Conservation (phyloP, 2,329 filamentous ascomycete genomes). For the Ophiocordyceps polyrhachis-furcata region DNA sequence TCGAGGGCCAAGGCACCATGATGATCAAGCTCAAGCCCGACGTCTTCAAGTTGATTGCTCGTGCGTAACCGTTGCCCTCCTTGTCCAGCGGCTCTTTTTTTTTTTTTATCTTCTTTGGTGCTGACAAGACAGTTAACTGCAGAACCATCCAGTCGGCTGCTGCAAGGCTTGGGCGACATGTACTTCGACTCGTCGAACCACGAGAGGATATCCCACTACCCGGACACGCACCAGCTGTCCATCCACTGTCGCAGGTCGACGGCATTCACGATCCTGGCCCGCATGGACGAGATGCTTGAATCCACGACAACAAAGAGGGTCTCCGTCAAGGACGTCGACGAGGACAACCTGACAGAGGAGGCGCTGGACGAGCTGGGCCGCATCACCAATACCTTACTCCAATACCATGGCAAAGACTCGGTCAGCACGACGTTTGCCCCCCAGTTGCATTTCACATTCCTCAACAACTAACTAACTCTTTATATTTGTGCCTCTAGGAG, state of each 20-base stretch:
- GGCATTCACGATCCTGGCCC: conserved; percentile 14
- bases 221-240: conserved; percentile 8
- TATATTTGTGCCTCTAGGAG: too few relatives aligned
- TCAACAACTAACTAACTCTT: too few relatives aligned
- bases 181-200: conserved; percentile 13
- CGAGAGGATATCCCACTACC: conserved; percentile 11
- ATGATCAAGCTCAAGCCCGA: conserved; percentile 18
- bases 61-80: conserved; percentile 14
- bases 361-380: conserved; percentile 13
- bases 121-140: neutral
- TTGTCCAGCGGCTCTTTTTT: neutral
- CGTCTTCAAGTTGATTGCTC: conserved; percentile 25
- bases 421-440: conserved; percentile 5
- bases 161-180: conserved; percentile 11
- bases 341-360: conserved; percentile 4
- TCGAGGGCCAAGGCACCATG: conserved; percentile 21
- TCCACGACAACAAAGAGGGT: conserved; percentile 10
- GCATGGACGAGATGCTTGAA: conserved; percentile 13
- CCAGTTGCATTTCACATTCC: too few relatives aligned
- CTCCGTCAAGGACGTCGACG: conserved; percentile 7
- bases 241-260: conserved; percentile 13
- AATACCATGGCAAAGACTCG: conserved; percentile 4
- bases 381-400: conserved; percentile 15
- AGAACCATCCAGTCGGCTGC: conserved; percentile 7
- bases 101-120: neutral